Conservation (phyloP, 805 yeast genomes). For the Torulaspora indica region DNA sequence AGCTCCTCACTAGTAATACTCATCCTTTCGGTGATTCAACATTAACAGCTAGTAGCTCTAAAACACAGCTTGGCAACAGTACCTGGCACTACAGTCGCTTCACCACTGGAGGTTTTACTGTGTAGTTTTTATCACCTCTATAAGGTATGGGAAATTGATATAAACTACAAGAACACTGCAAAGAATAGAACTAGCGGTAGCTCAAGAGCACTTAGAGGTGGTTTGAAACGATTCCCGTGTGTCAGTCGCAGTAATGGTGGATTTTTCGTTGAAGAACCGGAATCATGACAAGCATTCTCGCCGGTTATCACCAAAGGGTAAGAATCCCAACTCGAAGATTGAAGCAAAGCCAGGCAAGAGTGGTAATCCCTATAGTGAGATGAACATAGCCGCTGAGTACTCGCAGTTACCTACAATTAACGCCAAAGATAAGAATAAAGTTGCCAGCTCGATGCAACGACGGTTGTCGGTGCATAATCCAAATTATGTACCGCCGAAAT, state of each 20-base stretch:
- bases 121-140: conserved; percentile 1
- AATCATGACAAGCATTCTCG: conserved; percentile 28
- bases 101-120: background rate
- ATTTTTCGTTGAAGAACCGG: conserved; percentile 34
- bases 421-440: conserved; percentile 37
- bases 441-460: conserved; percentile 42
- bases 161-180: background rate
- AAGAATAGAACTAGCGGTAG: background rate
- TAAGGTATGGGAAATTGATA: background rate
- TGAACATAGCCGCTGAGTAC: conserved; percentile 16
- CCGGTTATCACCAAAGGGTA: conserved; percentile 17
- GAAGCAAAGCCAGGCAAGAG: conserved; percentile 13
- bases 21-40: conserved; percentile 40
- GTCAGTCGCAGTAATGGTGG: conserved; percentile 28
- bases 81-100: background rate
- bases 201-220: background rate
- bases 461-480: conserved; percentile 42
- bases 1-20: conserved; percentile 77
- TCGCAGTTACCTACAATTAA: conserved; percentile 35
- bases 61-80: background rate
- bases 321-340: conserved; percentile 15
- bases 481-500: conserved; percentile 28
- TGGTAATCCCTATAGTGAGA: conserved; percentile 23
- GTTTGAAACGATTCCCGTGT: background rate
- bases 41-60: background rate